A percentile compares a stretch with the other conserved stretches of the same genome.
phyloP scores from a whole-genome alignment of 352 stramenopile genomes.

The Phytopythium sindhum region DNA sequence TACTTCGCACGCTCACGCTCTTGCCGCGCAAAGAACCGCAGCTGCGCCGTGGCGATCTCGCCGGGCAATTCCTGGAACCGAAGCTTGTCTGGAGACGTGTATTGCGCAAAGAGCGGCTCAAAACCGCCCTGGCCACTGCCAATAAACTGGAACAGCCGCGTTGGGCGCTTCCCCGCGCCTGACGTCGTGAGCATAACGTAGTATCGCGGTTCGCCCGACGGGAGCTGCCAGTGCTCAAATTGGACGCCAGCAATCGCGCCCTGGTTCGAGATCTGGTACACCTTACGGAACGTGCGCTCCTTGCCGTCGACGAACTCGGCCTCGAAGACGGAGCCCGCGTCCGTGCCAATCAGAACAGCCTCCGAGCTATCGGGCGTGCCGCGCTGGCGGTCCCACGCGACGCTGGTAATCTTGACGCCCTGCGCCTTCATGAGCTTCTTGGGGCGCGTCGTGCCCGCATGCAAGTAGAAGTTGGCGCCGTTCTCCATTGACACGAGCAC shows the following conservation, averaged over 20 bases:
- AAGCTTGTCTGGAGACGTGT: conserved; percentile 75
- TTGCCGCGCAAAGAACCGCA: conserved; percentile 77
- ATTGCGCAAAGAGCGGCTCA: conserved; percentile 81
- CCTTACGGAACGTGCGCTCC: conserved; percentile 83
- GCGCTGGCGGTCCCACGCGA: conserved; percentile 82
- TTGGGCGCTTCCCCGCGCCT: conserved; percentile 80
- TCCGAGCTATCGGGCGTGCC: conserved; percentile 56
- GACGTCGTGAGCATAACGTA: conserved; percentile 86
- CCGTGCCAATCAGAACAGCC: conserved; percentile 75
- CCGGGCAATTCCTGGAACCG: conserved; percentile 90
- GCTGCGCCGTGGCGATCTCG: conserved; percentile 74
- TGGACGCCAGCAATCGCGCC: conserved; percentile 74
- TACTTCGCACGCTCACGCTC: conserved; percentile 78
- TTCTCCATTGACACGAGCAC: conserved; percentile 87
- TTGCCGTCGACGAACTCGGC: conserved; percentile 83
- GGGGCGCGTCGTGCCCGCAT: conserved; percentile 64
- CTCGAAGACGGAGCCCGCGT: conserved; percentile 76
- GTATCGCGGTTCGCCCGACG: conserved; percentile 51
- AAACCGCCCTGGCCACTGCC: conserved; percentile 60
- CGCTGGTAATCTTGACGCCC: conserved; percentile 65
- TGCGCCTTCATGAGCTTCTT: conserved; percentile 88
- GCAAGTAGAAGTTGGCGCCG: conserved; percentile 84
- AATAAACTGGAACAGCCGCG: conserved; percentile 91
- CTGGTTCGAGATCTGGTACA: conserved; percentile 89
- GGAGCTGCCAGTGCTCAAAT: conserved; percentile 76